A percentile compares a stretch with the other conserved stretches of the same genome.
Evolutionary conservation across 2,329 filamentous ascomycete species (phyloP).

Genomic region (Zarea fungicola): DNA sequence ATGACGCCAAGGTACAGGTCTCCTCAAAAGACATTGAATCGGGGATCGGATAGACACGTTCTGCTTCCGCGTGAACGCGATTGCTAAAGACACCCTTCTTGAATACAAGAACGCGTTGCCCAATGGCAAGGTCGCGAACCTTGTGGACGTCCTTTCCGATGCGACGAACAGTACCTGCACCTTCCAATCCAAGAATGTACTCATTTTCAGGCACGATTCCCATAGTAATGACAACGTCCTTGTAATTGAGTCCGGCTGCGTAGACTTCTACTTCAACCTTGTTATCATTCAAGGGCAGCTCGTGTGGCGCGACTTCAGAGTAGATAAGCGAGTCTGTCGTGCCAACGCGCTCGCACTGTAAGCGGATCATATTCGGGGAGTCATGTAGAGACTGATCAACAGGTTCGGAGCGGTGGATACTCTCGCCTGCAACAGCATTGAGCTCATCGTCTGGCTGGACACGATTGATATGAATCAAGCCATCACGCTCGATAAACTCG

Average conservation of each 20-base stretch:
- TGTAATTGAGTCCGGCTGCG: slow-evolving; percentile 11
- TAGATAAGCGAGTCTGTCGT: slow-evolving; percentile 1
- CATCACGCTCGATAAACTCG: slow-evolving; percentile 24
- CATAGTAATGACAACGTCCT: slow-evolving; percentile 18
- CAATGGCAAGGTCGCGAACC: slow-evolving; percentile 11
- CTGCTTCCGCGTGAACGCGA: background rate
- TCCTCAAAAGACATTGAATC: slow-evolving; percentile 28
- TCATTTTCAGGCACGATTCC: slow-evolving; percentile 14
- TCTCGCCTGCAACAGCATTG: background rate
- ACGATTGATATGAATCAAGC: slow-evolving; percentile 19
- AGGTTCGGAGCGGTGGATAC: background rate
- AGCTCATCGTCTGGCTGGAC: slow-evolving; percentile 19
- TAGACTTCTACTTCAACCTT: slow-evolving; percentile 15
- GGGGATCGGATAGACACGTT: slow-evolving; percentile 24
- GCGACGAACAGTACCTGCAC: slow-evolving; percentile 18
- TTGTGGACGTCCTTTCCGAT: slow-evolving; percentile 5
- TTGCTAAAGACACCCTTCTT: slow-evolving; percentile 1
- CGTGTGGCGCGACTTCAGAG: slow-evolving; percentile 17
- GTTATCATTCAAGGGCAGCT: background rate
- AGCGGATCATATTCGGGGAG: background rate
- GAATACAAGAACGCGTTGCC: slow-evolving; percentile 19
- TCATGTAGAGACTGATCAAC: background rate
- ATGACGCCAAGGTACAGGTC: slow-evolving; percentile 28
- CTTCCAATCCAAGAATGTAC: slow-evolving; percentile 17
- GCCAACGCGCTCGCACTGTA: slow-evolving; percentile 3